phyloP scores from a whole-genome alignment of 2,329 filamentous ascomycete species.

The Thermoascus crustaceus region DNA sequence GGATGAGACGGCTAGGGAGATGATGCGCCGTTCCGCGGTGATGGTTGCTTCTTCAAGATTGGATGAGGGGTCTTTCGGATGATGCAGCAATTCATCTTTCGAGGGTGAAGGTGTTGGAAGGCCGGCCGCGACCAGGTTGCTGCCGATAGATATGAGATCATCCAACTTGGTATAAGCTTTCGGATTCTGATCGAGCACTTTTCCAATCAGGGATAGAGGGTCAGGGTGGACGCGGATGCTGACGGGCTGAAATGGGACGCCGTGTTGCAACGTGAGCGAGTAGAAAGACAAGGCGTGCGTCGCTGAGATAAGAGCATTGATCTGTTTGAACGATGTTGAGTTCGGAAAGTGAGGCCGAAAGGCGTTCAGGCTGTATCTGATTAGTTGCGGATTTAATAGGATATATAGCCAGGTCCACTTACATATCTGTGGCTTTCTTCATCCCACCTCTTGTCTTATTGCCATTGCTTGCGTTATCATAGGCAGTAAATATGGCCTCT shows the following conservation, averaged over 20 bases:
- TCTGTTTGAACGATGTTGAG: conserved; percentile 35
- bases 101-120: conserved; percentile 23
- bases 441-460: conserved; percentile 55
- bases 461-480: conserved; percentile 59
- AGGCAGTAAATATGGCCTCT: conserved; percentile 46
- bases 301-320: conserved; percentile 49
- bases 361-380: conserved; percentile 27
- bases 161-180: conserved; percentile 57
- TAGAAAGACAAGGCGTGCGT: conserved; percentile 60
- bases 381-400: background rate
- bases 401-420: conserved; percentile 15
- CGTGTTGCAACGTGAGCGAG: conserved; percentile 55
- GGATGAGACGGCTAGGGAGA: conserved; percentile 38
- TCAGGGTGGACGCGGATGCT: conserved; percentile 57
- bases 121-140: conserved; percentile 47
- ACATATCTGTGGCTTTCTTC: conserved; percentile 53
- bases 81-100: conserved; percentile 12
- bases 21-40: conserved; percentile 39
- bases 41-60: conserved; percentile 20
- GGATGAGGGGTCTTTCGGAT: background rate
- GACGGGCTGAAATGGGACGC: conserved; percentile 58
- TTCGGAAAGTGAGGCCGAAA: conserved; percentile 36
- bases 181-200: conserved; percentile 54
- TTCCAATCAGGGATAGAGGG: conserved; percentile 51
- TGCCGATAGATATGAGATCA: conserved; percentile 53